Evolutionary conservation across 176 grass and related monocot species (phyloP), one percentile per base, ranked within the genome.

Genomic region (Carex cristatella): DNA sequence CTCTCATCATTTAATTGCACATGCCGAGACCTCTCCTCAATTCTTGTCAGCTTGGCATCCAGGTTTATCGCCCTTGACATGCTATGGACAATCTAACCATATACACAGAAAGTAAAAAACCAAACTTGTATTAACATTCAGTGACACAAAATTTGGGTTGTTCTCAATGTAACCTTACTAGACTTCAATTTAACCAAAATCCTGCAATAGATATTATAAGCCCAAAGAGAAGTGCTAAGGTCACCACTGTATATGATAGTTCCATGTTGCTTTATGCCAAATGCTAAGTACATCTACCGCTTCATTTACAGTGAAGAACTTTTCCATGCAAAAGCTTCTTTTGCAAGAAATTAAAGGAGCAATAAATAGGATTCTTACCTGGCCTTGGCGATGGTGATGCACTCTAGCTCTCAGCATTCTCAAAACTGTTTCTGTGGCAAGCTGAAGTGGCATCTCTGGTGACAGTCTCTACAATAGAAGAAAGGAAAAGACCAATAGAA

Each of bases 1-100:
- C 91, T 98, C 83, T 98, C 95, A 4, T 98, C 95, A 32, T 90
- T 98, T 64, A 98, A 83, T 68, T 98, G 95, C 84, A 98, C 95
- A 83, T 95, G 86, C 78, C 95, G 92, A 76, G 95, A 95, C 76
- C 95, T 94, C 95, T 98, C 95, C 81, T 98, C 95, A 55, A 95
- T 81, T 88, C 93, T 95, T 71, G 95, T 84, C 81, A 98, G 63
- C 32, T 71, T 88, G 6, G 89, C 91, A 85, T 98, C 93, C 27
- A 98, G 93, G 56, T 94, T 98, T 84, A 92, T 88, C 0, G 95
- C 88, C 16, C 69, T 85, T 67, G 95, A 98, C 65, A 98, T 86
- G 83, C 86, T 98, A 70, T 90, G 93, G 57, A 95, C 89, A 88
- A 98, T 93, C 95, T 98, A 84, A 82, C 13, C 65, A 88, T 7